phyloP scores from a whole-genome alignment of 2,329 filamentous ascomycete genomes.

The Zymoseptoria passerinii region DNA sequence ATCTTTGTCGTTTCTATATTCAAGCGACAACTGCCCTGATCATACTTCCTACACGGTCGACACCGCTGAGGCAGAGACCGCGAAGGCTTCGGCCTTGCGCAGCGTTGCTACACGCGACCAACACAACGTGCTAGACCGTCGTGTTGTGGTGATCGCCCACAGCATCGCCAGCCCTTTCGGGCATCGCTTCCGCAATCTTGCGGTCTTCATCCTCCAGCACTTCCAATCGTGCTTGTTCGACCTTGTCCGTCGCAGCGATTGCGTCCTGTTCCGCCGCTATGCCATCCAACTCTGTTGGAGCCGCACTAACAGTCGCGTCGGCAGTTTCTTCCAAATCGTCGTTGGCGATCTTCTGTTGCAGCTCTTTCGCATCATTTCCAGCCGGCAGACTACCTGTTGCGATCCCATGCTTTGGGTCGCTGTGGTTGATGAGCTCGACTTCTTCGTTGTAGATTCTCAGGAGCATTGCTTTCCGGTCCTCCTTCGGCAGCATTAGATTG shows the following conservation, averaged over 20 bases:
- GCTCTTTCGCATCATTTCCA: slow-evolving; percentile 13
- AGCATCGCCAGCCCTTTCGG: slow-evolving; percentile 36
- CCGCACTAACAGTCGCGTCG: slow-evolving; percentile 5
- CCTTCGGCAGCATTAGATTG: slow-evolving; percentile 97
- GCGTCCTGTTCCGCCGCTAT: slow-evolving; percentile 30
- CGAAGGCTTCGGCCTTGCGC: too few species aligned
- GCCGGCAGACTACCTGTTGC: slow-evolving; percentile 13
- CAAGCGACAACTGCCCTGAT: background rate
- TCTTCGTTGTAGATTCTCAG: slow-evolving; percentile 85
- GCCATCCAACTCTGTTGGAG: slow-evolving; percentile 17
- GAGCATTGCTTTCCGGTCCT: slow-evolving; percentile 85
- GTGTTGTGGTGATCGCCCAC: slow-evolving; percentile 38
- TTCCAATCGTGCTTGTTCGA: slow-evolving; percentile 35
- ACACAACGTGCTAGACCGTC: slow-evolving; percentile 32
- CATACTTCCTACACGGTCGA: too few species aligned
- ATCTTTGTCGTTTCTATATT: background rate
- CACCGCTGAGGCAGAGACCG: too few species aligned
- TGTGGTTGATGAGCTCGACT: slow-evolving; percentile 68
- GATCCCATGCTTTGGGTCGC: slow-evolving; percentile 19
- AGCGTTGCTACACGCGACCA: background rate
- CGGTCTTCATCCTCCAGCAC: slow-evolving; percentile 28
- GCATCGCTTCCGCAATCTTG: slow-evolving; percentile 36
- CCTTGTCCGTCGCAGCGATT: slow-evolving; percentile 33
- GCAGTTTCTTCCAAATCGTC: slow-evolving; percentile 5
- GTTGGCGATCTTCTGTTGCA: slow-evolving; percentile 8